A percentile compares a stretch with the other conserved stretches of the same genome.
These are phyloP conservation scores for Ceratocystis lukuohia DNA, from an alignment of 2,329 filamentous ascomycete genomes.

Conservation along the genomic window DNA sequence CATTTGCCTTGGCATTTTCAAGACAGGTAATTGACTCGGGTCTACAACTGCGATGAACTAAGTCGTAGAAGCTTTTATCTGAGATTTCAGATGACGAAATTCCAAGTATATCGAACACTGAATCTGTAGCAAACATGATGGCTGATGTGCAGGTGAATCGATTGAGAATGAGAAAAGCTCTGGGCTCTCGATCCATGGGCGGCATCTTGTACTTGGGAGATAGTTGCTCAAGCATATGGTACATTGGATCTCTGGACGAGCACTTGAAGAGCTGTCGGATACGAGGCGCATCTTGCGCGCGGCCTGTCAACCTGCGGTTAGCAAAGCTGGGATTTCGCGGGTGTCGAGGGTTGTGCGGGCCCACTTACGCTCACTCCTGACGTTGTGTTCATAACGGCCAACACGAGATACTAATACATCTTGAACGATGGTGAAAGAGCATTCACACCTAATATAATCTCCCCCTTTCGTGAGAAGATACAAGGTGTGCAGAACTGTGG, in stretches of 20 bases:
- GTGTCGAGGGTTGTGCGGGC: neutral
- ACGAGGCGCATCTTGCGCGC: slow-evolving; percentile 62
- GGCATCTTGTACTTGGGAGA: slow-evolving; percentile 64
- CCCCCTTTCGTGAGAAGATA: slow-evolving; percentile 14
- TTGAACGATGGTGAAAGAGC: slow-evolving; percentile 79
- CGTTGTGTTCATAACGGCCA: slow-evolving; percentile 57
- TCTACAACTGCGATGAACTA: slow-evolving; percentile 65
- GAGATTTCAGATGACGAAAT: slow-evolving; percentile 54
- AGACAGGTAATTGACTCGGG: slow-evolving; percentile 63
- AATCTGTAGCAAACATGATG: slow-evolving; percentile 76
- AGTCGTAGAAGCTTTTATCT: slow-evolving; percentile 75
- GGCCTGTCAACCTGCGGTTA: slow-evolving; percentile 37
- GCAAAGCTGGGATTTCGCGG: neutral
- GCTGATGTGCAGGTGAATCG: slow-evolving; percentile 70
- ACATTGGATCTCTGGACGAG: slow-evolving; percentile 68
- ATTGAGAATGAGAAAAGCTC: slow-evolving; percentile 74
- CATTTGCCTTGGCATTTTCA: slow-evolving; percentile 77
- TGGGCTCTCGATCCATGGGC: slow-evolving; percentile 56
- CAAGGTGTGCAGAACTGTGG: slow-evolving; percentile 53
- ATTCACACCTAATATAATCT: slow-evolving; percentile 65
- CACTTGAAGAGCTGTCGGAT: slow-evolving; percentile 69
- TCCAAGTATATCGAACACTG: slow-evolving; percentile 62
- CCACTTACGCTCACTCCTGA: slow-evolving; percentile 59
- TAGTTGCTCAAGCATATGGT: slow-evolving; percentile 78
- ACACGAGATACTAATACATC: slow-evolving; percentile 78